Evolutionary conservation across 2,329 filamentous ascomycete genomes (phyloP).

Genomic region (Neurospora sp.): DNA sequence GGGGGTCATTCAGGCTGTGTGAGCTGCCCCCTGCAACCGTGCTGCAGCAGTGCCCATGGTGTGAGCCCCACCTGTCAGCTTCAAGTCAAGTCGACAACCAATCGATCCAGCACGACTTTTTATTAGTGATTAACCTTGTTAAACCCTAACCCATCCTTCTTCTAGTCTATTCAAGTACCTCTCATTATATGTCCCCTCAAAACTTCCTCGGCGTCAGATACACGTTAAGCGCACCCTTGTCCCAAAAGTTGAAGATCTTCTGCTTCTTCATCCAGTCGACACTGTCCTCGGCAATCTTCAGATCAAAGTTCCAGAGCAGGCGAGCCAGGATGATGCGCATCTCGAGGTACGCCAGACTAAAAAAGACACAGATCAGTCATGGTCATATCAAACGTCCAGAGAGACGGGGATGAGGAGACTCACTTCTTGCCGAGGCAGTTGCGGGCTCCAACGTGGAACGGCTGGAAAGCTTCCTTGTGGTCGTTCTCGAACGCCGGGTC

Average conservation of each 20-base stretch:
- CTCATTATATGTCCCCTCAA: too few relatives aligned
- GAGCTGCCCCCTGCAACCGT: not conserved
- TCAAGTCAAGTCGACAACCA: not conserved
- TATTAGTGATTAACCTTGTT: not conserved
- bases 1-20: not conserved
- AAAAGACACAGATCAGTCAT: not conserved
- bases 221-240: slow-evolving; percentile 27
- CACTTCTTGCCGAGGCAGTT: slow-evolving; percentile 42
- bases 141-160: not conserved
- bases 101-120: not conserved
- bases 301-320: slow-evolving; percentile 39
- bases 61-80: not conserved
- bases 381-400: not conserved
- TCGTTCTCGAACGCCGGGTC: slow-evolving; percentile 31
- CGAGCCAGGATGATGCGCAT: slow-evolving; percentile 38
- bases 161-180: not conserved
- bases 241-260: slow-evolving; percentile 29
- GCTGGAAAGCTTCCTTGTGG: slow-evolving; percentile 32
- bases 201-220: slow-evolving; percentile 22
- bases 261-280: slow-evolving; percentile 29
- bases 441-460: slow-evolving; percentile 37
- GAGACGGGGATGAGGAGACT: slow-evolving; percentile 11
- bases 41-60: not conserved
- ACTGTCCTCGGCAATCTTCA: slow-evolving; percentile 28
- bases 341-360: slow-evolving; percentile 38